Base-by-base conservation (phyloP, 2,329 filamentous ascomycete genomes). In the Colletotrichum chlorophyti region DNA sequence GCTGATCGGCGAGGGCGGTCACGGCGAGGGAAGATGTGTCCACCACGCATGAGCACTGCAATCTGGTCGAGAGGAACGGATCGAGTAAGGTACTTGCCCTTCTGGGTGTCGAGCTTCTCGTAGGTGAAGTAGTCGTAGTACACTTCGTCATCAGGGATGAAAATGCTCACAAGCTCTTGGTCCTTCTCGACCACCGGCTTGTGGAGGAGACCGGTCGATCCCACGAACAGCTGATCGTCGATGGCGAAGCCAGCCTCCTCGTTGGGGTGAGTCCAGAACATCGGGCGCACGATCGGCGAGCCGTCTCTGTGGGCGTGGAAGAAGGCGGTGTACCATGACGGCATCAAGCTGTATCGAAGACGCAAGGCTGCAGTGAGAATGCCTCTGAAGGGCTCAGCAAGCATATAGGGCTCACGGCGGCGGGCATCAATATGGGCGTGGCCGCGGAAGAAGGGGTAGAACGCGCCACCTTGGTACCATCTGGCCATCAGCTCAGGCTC, bases 41-140 rank as follows among this genome's bases (percentile, higher is more conserved):
- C 95, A 42, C 92, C 94, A 65, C 90, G 92, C 90, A 98, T 95
- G 40, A 99, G 81, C 12, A 99, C 76, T 1, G 95, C 94, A 15
- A 97, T 91, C 67, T 89, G 91, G 53, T 97, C 91, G 3, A 98
- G 81, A 0, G 93, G 91, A 0, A 94, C 91, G 1, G 85, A 75
- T 32, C 97, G 79, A 1, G 84, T 89, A 61, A 91, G 80, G 34
- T 77, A 78, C 72, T 89, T 89, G 63, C 91, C 90, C 62, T 88
- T 86, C 21, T 89, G 83, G 19, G 87, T 88, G 34, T 80, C 74
- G 69, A 96, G 86, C 38, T 86, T 79, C 37, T 89, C 86, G 76
- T 92, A 97, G 67, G 91, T 91, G 70, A 95, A 96, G 78, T 99
- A 99, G 75, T 98, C 91, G 69, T 93, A 99, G 75, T 99, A 98